Base-by-base conservation (phyloP, 495 filamentous ascomycete genomes). In the Usnea hakonensis region DNA sequence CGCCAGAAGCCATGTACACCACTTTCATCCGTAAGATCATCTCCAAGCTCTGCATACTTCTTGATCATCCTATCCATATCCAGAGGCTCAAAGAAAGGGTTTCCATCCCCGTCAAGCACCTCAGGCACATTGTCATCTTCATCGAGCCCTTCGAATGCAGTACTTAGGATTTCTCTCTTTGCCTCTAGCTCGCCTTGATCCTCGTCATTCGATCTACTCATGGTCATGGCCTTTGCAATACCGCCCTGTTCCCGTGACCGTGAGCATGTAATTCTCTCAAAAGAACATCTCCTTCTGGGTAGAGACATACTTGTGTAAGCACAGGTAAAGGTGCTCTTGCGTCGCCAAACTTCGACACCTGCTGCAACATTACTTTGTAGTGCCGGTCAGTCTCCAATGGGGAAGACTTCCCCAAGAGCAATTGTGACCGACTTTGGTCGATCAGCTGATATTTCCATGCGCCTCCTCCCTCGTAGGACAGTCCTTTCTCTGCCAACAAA, bases 61-160 rank as follows among this genome's bases (percentile, higher is more conserved):
- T 23, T 36, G 1, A 13, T 10, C 41, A 62, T 41, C 38, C 40
- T 62, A 35, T 57, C 55, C n/a, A 35, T 21, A 17, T 36, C 38
- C 4, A 58, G 17, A 23, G 61, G 55, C n/a, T 48, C 61, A 40
- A 64, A 64, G 38, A 50, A 64, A 3, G 61, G 61, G 21, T 64
- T 58, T 3, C 61, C 61, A 58, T 58, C 61, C 28, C 43, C 55
- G 36, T 64, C 61, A 23, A 64, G 44, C 6, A 50, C 19, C 23
- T 58, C 61, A 23, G 11, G 10, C 16, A 26, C 30, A n/a, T 33
- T 19, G 4, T 62, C 60, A 23, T 21, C 37, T 11, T 35, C 28
- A 2, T 41, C 44, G 3, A 4, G 3, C 21, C 10, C 35, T 10
- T 50, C 58, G 35, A 23, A 14, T 8, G 13, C 36, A 23, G 26